A percentile compares a stretch with the other conserved stretches of the same genome.
These are phyloP conservation scores for Ophiobolus disseminans DNA, from an alignment of 2,329 filamentous ascomycete species.

Conservation along the genomic window DNA sequence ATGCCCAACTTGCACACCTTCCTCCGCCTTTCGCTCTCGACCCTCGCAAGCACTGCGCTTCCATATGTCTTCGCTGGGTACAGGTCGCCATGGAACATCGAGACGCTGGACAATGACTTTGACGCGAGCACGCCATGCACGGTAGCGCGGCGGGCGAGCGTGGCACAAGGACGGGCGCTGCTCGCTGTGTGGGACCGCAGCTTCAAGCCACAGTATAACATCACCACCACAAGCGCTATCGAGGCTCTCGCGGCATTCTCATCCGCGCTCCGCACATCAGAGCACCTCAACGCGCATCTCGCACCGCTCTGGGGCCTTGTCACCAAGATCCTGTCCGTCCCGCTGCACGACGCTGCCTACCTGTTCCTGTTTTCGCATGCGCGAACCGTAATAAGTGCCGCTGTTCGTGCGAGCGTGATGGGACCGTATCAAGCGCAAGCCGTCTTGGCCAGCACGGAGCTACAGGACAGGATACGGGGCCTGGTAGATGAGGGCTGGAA, in stretches of 20 bases:
- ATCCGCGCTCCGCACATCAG: conserved; percentile 34
- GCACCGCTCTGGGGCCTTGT: conserved; percentile 75
- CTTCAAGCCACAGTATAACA: conserved; percentile 54
- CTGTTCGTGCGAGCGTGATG: conserved; percentile 77
- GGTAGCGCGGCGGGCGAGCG: conserved; percentile 77
- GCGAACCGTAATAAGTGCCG: conserved; percentile 77
- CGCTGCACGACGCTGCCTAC: conserved; percentile 70
- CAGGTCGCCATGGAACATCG: conserved; percentile 59
- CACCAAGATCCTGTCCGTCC: conserved; percentile 66
- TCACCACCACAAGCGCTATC: conserved; percentile 16
- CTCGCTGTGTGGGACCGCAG: conserved; percentile 79
- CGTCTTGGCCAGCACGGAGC: conserved; percentile 67
- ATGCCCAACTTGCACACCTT: conserved; percentile 66
- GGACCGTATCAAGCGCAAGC: conserved; percentile 82
- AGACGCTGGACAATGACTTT: conserved; percentile 73
- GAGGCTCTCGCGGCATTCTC: conserved; percentile 40
- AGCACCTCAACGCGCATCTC: conserved; percentile 63
- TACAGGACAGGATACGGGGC: conserved; percentile 64
- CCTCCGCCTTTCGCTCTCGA: conserved; percentile 72
- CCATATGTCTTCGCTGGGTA: conserved; percentile 77
- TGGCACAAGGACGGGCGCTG: conserved; percentile 77
- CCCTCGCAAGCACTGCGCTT: conserved; percentile 74
- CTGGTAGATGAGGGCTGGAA: conserved; percentile 68
- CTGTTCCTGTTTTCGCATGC: conserved; percentile 79
- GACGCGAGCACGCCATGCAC: conserved; percentile 80